Conservation (phyloP, 2,329 filamentous ascomycete species). For the Penicillium verrucosum region DNA sequence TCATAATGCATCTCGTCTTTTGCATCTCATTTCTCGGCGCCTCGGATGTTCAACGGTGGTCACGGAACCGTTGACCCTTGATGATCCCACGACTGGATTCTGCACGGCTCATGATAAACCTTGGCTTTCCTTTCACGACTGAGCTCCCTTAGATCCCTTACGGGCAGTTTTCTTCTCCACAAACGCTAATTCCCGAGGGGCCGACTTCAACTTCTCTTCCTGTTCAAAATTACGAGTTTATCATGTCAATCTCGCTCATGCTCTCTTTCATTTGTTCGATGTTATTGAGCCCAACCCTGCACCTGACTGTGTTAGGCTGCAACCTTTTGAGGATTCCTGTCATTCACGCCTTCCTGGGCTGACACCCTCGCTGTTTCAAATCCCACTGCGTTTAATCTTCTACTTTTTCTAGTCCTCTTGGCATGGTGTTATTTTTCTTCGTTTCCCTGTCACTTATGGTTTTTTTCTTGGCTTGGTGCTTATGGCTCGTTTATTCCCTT, state of each 20-base stretch:
- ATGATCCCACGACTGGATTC: conserved; percentile 31
- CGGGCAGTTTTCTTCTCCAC: conserved; percentile 14
- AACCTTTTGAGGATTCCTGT: conserved; percentile 7
- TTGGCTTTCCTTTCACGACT: conserved; percentile 18
- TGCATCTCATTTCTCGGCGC: conserved; percentile 10
- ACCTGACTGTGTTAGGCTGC: not conserved
- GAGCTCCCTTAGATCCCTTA: conserved; percentile 15
- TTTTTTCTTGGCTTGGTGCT: conserved; percentile 23
- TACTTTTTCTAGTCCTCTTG: conserved; percentile 18
- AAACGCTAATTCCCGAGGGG: conserved; percentile 7
- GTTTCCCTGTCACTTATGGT: conserved; percentile 21
- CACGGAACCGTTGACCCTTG: conserved; percentile 20
- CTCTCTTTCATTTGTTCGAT: conserved; percentile 21
- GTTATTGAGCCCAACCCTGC: conserved; percentile 13
- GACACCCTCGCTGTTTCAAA: conserved; percentile 15
- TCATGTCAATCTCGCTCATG: conserved; percentile 25
- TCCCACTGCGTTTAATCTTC: conserved; percentile 19
- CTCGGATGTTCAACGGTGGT: conserved; percentile 19
- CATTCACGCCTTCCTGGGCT: conserved; percentile 2
- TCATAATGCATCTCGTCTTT: not conserved
- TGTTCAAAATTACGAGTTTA: conserved; percentile 33
- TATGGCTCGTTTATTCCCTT: conserved; percentile 19
- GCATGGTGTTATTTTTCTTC: conserved; percentile 20
- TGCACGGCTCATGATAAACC: conserved; percentile 20
- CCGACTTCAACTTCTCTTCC: conserved; percentile 23